A percentile compares a stretch with the other conserved stretches of the same genome.
These are phyloP conservation scores for Mytilinidion resinicola DNA, from an alignment of 495 filamentous ascomycete species.

Conservation along the genomic window DNA sequence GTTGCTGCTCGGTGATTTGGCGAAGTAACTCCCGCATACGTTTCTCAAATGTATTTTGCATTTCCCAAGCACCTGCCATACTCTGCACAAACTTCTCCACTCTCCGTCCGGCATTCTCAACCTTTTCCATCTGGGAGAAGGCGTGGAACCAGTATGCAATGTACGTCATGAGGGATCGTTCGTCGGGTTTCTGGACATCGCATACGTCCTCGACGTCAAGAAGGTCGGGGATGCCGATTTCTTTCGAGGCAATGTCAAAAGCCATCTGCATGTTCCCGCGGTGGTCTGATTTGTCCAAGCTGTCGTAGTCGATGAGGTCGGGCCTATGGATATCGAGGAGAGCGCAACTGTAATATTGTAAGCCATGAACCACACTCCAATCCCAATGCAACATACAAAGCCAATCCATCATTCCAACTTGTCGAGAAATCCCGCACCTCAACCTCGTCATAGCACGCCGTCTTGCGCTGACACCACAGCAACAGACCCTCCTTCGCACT, in stretches of 20 bases:
- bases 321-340: constrained; percentile 94
- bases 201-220: constrained; percentile 98
- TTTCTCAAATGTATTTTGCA: constrained; percentile 92
- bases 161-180: constrained; percentile 96
- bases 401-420: constrained; percentile 95
- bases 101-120: constrained; percentile 91
- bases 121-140: constrained; percentile 94
- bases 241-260: constrained; percentile 89
- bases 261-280: constrained; percentile 95
- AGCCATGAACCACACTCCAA: not conserved
- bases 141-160: constrained; percentile 99
- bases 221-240: constrained; percentile 93
- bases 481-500: constrained; percentile 93
- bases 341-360: constrained; percentile 55
- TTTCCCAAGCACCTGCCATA: constrained; percentile 99
- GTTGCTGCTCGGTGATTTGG: constrained; percentile 63
- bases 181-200: constrained; percentile 91
- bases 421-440: constrained; percentile 87
- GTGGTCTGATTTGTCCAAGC: constrained; percentile 89
- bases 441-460: constrained; percentile 95
- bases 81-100: constrained; percentile 98
- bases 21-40: constrained; percentile 75
- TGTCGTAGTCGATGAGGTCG: constrained; percentile 93
- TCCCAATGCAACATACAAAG: constrained; percentile 51
- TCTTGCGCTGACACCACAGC: constrained; percentile 97